Percentiles rank a stretch among this genome's conserved stretches.
phyloP scores from a whole-genome alignment of 176 grass and related monocot species.

The Metroxylon sagu region DNA sequence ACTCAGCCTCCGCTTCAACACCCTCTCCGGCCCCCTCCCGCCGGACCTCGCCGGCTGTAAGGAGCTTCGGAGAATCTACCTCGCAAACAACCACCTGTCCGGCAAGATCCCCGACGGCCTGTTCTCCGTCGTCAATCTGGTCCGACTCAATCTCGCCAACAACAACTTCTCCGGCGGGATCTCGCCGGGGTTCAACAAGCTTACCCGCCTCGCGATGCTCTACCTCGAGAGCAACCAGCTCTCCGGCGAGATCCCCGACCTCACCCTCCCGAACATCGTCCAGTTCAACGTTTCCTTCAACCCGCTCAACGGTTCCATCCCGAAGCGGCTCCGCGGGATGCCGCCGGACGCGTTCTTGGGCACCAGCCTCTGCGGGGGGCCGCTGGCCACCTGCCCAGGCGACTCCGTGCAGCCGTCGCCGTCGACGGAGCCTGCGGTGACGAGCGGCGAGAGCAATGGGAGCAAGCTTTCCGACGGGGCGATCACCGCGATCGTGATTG shows the following conservation, averaged over 20 bases:
- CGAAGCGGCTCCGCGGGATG: conserved; percentile 28
- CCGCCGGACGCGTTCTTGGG: conserved; percentile 47
- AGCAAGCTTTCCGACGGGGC: background rate
- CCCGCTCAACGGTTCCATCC: conserved; percentile 57
- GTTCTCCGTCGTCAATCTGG: background rate
- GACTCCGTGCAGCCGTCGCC: conserved; percentile 4
- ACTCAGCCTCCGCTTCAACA: conserved; percentile 17
- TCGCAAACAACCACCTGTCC: conserved; percentile 5
- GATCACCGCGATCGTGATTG: background rate
- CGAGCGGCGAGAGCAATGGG: background rate
- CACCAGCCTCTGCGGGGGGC: conserved; percentile 61
- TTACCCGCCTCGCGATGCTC: conserved; percentile 32
- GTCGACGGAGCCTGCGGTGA: conserved; percentile 7
- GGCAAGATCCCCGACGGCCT: conserved; percentile 1
- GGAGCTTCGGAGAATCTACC: conserved; percentile 6
- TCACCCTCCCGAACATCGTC: conserved; percentile 26
- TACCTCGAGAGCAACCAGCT: conserved; percentile 50
- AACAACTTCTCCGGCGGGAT: conserved; percentile 16
- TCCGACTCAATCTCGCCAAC: conserved; percentile 10
- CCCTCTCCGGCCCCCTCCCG: conserved; percentile 13
- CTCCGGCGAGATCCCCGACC: conserved; percentile 35
- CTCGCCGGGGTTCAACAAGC: conserved; percentile 32
- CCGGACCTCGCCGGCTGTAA: background rate
- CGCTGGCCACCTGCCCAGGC: conserved; percentile 34
- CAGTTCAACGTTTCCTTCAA: conserved; percentile 69